Percentiles rank a stretch among this genome's conserved stretches.
Conservation (phyloP, 768 basidiomycete genomes). For the Cyclocybe aegerita region DNA sequence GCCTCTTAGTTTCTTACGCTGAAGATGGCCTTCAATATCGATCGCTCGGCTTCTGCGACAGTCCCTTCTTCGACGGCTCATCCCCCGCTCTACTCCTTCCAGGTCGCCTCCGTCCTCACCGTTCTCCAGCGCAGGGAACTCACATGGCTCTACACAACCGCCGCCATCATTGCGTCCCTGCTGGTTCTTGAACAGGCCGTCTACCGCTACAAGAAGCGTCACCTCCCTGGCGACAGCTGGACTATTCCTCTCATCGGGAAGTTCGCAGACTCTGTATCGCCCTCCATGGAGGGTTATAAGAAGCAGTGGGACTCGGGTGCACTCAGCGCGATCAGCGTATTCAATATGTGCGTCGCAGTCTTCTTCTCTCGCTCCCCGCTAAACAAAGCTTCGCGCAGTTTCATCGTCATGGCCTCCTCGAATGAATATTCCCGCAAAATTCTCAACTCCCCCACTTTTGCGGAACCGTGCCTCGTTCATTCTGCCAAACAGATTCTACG, state of each 20-base stretch:
- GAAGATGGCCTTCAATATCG: constrained; percentile 34
- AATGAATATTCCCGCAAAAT: constrained; percentile 95
- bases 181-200: constrained; percentile 85
- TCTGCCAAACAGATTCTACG: constrained; percentile 86
- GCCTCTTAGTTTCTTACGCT: constrained; percentile 18
- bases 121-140: constrained; percentile 29
- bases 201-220: constrained; percentile 86
- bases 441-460: constrained; percentile 87
- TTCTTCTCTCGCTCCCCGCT: neutral
- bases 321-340: constrained; percentile 88
- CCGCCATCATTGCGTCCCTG: constrained; percentile 67
- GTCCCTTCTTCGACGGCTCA: constrained; percentile 44
- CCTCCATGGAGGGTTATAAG: constrained; percentile 90
- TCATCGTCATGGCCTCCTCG: constrained; percentile 97
- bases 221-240: constrained; percentile 86
- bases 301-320: constrained; percentile 89
- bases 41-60: constrained; percentile 36
- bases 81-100: constrained; percentile 42
- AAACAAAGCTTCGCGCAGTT: constrained; percentile 47
- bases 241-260: constrained; percentile 98
- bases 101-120: constrained; percentile 45
- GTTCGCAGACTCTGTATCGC: constrained; percentile 89
- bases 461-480: constrained; percentile 93
- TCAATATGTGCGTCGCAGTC: constrained; percentile 79
- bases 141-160: constrained; percentile 69